A percentile compares a stretch with the other conserved stretches of the same genome.
phyloP scores from a whole-genome alignment of 305 asterid species.

The Rubia peregrina region DNA sequence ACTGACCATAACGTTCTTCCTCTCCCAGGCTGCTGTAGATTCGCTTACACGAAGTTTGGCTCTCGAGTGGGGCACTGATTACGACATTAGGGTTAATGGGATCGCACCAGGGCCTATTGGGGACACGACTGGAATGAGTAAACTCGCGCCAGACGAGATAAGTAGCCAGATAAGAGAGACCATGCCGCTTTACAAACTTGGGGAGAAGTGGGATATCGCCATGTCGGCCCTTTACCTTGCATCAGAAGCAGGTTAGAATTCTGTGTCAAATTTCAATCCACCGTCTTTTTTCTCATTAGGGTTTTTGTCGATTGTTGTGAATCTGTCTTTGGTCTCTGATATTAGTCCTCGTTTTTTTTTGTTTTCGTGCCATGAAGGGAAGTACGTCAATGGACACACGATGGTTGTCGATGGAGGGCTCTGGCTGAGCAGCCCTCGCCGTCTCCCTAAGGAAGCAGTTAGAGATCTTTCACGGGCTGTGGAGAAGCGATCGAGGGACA shows the following conservation, averaged over 20 bases:
- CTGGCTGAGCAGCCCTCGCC: slow-evolving; percentile 45
- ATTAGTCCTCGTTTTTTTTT: neutral
- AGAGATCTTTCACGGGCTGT: slow-evolving; percentile 39
- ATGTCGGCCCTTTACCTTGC: slow-evolving; percentile 92
- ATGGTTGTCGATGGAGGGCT: slow-evolving; percentile 49
- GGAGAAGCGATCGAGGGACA: slow-evolving; percentile 40
- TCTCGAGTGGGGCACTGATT: slow-evolving; percentile 93
- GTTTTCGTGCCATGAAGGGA: slow-evolving; percentile 24
- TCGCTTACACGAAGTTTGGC: slow-evolving; percentile 83
- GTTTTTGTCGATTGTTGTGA: neutral
- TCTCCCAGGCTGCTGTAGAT: slow-evolving; percentile 76
- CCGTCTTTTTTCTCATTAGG: neutral
- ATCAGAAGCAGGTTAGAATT: slow-evolving; percentile 68
- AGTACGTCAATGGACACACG: slow-evolving; percentile 41
- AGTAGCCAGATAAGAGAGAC: slow-evolving; percentile 25
- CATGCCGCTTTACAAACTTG: slow-evolving; percentile 61
- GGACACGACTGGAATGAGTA: slow-evolving; percentile 75
- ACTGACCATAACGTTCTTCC: neutral
- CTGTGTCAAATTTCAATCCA: neutral
- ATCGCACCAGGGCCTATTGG: slow-evolving; percentile 96
- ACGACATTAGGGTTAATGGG: slow-evolving; percentile 87
- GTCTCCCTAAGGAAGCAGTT: slow-evolving; percentile 38
- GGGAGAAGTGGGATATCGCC: slow-evolving; percentile 96
- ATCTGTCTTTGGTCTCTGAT: neutral
- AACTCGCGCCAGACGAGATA: slow-evolving; percentile 71